These are phyloP conservation scores for Bullera alba DNA, from an alignment of 768 basidiomycete species.

Conservation along the genomic window DNA sequence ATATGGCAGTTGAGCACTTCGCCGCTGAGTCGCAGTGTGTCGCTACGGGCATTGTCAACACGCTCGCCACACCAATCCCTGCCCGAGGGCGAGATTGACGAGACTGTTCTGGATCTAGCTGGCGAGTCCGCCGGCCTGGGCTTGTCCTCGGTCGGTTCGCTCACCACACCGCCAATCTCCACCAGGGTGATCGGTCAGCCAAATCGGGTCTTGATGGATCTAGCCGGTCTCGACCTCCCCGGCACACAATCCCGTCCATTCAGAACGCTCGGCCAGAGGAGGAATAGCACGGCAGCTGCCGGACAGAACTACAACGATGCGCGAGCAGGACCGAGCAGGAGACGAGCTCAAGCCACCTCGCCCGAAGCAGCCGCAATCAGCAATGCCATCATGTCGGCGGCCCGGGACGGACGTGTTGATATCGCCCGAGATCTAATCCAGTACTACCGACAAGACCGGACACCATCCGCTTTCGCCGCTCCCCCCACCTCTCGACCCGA, in stretches of 20 bases:
- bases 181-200: conserved; percentile 15
- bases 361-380: not conserved
- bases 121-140: not conserved
- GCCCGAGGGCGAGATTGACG: conserved; percentile 2
- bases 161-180: conserved; percentile 1
- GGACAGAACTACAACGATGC: conserved; percentile 1
- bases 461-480: not conserved
- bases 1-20: conserved; percentile 27
- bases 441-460: conserved; percentile 32
- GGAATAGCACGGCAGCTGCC: conserved; percentile 15
- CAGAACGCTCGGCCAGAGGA: conserved; percentile 1
- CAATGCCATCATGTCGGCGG: not conserved
- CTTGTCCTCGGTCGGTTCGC: not conserved
- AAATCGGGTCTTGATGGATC: conserved; percentile 32
- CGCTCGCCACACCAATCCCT: not conserved
- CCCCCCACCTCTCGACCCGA: too few relatives aligned
- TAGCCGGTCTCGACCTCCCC: conserved; percentile 27
- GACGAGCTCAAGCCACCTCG: too few relatives aligned
- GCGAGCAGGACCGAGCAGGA: too few relatives aligned
- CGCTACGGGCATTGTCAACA: conserved; percentile 13
- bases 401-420: too few relatives aligned
- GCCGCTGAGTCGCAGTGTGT: conserved; percentile 10
- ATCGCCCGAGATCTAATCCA: conserved; percentile 9
- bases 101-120: not conserved
- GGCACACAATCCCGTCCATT: conserved; percentile 2